These are phyloP conservation scores for Podila epicladia DNA, from an alignment of 192 early-diverging fungal species.

Conservation along the genomic window DNA sequence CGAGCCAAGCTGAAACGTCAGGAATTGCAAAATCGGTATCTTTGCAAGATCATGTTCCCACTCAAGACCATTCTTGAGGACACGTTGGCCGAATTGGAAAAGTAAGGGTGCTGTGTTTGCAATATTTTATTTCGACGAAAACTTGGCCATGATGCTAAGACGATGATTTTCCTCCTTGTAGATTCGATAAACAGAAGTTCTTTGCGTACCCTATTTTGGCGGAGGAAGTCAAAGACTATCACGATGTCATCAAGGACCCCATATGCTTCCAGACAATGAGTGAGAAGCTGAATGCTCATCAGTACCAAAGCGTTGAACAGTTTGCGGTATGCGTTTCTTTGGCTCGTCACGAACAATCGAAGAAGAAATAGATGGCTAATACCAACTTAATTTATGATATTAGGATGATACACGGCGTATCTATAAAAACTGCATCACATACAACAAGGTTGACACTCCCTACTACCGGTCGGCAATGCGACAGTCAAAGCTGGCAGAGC, in stretches of 20 bases:
- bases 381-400: neutral
- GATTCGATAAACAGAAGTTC: constrained; percentile 49
- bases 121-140: neutral
- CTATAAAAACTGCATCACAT: constrained; percentile 77
- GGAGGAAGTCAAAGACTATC: constrained; percentile 60
- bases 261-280: constrained; percentile 76
- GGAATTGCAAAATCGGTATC: constrained; percentile 68
- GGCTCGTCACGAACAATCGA: neutral
- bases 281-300: constrained; percentile 60
- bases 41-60: constrained; percentile 76
- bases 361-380: neutral
- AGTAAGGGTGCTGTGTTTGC: constrained; percentile 51
- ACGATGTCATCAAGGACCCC: constrained; percentile 66
- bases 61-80: constrained; percentile 72
- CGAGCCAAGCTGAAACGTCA: constrained; percentile 72
- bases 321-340: constrained; percentile 51
- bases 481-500: constrained; percentile 54
- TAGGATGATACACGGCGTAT: constrained; percentile 77
- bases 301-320: constrained; percentile 62
- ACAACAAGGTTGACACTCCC: constrained; percentile 77
- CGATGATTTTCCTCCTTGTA: neutral
- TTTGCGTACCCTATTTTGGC: constrained; percentile 61
- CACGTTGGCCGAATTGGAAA: constrained; percentile 72
- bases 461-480: constrained; percentile 74
- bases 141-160: neutral